Base-by-base conservation (phyloP, 73 alveolate genomes). In the Urostyla sp. region DNA sequence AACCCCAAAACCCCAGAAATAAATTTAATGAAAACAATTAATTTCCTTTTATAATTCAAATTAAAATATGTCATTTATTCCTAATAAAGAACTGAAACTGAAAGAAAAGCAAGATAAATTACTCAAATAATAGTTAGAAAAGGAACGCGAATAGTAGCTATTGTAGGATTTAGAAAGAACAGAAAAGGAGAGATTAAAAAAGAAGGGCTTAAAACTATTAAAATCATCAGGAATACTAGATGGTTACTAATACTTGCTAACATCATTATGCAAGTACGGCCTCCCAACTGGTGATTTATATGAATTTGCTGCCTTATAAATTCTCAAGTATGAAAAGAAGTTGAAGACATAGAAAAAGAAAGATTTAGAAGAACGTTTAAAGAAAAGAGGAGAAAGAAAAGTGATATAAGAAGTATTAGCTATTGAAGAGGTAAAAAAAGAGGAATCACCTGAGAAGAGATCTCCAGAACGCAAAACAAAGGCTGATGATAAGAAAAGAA, bases 251-350 rank as follows among this genome's bases (percentile, higher is more conserved):
- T 94, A 95, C 83, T 76, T 95, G 77, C 87, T 95, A n/a, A 75
- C 86, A 21, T 90, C 95, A 51, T 80, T 95, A 38, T 95, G 99
- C 83, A 93, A 94, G 76, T 92, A 95, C 63, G 99, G 99, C 21
- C 75, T 95, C 32, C 99, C 99, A 15, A 85, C 97, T 21, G 99
- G 99, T 34, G 95, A 95, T 88, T 77, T 95, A 15, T 95, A 88
- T 90, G 99, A 95, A 88, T 95, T 93, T 86, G 91, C 98, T 35
- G 98, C 99, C 38, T 73, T 87, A 51, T 79, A 93, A 7, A 92
- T 95, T 18, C 88, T 90, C 82, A 94, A 93, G 60, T 95, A 91
- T 82, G 99, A 95, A 76, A 93, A 94, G 86, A 95, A 95, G 72
- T 79, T 90, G 94, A 81, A 81, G 32, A 20, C 61, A 11, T 20